Evolutionary conservation across 768 basidiomycete species (phyloP).

Genomic region (Tylopilus cervinicoccineus): DNA sequence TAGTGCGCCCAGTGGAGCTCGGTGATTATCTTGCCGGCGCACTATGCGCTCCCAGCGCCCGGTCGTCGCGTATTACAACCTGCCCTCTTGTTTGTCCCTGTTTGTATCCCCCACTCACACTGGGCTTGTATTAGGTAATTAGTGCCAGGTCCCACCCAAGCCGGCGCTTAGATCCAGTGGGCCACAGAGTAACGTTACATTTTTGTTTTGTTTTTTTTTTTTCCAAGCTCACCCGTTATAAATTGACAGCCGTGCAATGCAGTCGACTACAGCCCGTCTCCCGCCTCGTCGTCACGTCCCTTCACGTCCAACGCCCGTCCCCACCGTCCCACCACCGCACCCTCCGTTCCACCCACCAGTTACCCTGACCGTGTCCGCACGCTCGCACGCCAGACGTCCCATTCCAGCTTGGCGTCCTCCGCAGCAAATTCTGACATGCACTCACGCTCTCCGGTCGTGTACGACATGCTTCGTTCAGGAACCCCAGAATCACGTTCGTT

Average conservation of each 20-base stretch:
- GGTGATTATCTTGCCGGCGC: slow-evolving; percentile 22
- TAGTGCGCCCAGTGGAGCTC: slow-evolving; percentile 13
- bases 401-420: slow-evolving; percentile 3
- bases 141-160: slow-evolving; percentile 9
- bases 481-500: slow-evolving; percentile 16
- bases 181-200: slow-evolving; percentile 1
- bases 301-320: slow-evolving; percentile 2
- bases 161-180: slow-evolving; percentile 18
- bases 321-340: slow-evolving; percentile 7
- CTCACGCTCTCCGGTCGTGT: slow-evolving; percentile 13
- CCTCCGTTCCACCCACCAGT: slow-evolving; percentile 19
- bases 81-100: slow-evolving; percentile 13
- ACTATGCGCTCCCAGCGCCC: not conserved
- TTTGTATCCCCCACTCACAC: not conserved
- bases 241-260: slow-evolving; percentile 13
- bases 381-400: slow-evolving; percentile 7
- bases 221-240: slow-evolving; percentile 21
- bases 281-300: not conserved
- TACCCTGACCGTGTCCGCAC: slow-evolving; percentile 14
- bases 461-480: slow-evolving; percentile 21
- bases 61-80: not conserved
- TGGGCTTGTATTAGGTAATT: slow-evolving; percentile 28
- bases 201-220: slow-evolving; percentile 5
- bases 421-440: not conserved
- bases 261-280: not conserved